These are phyloP conservation scores for Karstenula rhodostoma DNA, from an alignment of 2,329 filamentous ascomycete genomes.

Conservation along the genomic window DNA sequence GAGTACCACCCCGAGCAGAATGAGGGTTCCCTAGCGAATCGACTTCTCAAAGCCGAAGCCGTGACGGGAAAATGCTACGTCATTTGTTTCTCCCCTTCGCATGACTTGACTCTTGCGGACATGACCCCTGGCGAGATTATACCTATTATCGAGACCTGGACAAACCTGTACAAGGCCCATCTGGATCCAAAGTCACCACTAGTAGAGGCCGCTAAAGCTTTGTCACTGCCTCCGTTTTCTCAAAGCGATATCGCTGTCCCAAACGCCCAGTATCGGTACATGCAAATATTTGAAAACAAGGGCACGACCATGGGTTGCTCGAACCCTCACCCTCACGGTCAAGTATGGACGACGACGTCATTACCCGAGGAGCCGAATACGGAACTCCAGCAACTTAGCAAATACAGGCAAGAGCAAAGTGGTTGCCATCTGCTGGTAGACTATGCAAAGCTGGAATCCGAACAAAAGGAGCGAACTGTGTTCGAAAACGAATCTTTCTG, in stretches of 20 bases:
- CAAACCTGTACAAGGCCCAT: constrained; percentile 84
- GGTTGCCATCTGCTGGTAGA: constrained; percentile 83
- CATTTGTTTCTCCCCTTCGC: constrained; percentile 88
- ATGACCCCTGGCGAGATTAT: constrained; percentile 79
- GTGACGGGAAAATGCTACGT: constrained; percentile 98
- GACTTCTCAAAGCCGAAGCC: constrained; percentile 81
- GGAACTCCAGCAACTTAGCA: constrained; percentile 79
- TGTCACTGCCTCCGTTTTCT: constrained; percentile 57
- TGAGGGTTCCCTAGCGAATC: constrained; percentile 68
- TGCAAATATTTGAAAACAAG: constrained; percentile 99
- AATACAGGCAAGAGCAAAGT: constrained; percentile 76
- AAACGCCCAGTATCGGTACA: constrained; percentile 84
- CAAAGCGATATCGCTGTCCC: constrained; percentile 60
- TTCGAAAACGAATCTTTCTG: constrained; percentile 88
- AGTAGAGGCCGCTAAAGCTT: constrained; percentile 54
- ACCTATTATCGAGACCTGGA: constrained; percentile 89
- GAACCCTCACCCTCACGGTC: constrained; percentile 96
- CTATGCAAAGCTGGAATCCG: constrained; percentile 82
- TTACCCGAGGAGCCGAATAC: constrained; percentile 87
- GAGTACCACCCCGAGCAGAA: constrained; percentile 70
- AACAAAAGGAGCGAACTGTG: constrained; percentile 84
- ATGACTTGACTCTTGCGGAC: constrained; percentile 92
- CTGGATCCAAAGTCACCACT: constrained; percentile 76
- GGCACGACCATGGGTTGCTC: constrained; percentile 98
- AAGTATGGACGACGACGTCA: constrained; percentile 93